Evolutionary conservation across 2,329 filamentous ascomycete genomes (phyloP), one percentile per base, ranked within the genome.

Genomic region (Fusarium metavorans): DNA sequence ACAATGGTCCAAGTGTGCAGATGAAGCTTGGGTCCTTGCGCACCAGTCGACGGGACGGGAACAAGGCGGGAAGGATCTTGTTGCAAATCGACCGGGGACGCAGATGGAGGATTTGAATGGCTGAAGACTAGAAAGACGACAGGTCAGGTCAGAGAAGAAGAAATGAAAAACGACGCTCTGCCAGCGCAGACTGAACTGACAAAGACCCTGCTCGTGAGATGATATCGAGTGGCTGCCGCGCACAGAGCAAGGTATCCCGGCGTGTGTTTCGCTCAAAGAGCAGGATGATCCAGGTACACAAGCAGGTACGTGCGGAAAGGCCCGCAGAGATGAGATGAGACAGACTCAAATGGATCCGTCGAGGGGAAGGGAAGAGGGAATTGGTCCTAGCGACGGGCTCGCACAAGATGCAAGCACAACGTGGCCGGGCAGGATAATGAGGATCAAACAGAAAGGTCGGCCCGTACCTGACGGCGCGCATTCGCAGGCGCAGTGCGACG

Each of bases 111-210:
- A 45, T 70, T 48, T 67, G 50, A 27, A 71, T 59, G 66, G 60
- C 45, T 71, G 59, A 34, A 71, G 35, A 50, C 30, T 65, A 64
- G 57, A 34, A 39, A 43, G 37, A 57, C 25, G 45, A 57, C 27
- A 30, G 30, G 27, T 67, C 35, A 39, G 37, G 20, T 67, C 30
- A 27, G 58, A 58, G 45, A 58, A 54, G 50, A 67, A 68, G 65
- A 67, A 52, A 37, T 30, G 18, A 16, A 6, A 16, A 27, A 59
- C 52, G 30, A 54, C n/a, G 34, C 41, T 59, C 48, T 69, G 71
- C 71, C 68, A 78, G 70, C 77, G 75, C 76, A 78, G 74, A 74
- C 75, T 77, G 54, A 58, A 74, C 66, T 68, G 68, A 72, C 70
- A 62, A 71, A 67, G 61, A n/a, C 50, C 30, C 41, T 48, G 62